A percentile compares a stretch with the other conserved stretches of the same genome.
Evolutionary conservation across 257 asterid genomes (phyloP).

Genomic region (Sherardia arvensis): DNA sequence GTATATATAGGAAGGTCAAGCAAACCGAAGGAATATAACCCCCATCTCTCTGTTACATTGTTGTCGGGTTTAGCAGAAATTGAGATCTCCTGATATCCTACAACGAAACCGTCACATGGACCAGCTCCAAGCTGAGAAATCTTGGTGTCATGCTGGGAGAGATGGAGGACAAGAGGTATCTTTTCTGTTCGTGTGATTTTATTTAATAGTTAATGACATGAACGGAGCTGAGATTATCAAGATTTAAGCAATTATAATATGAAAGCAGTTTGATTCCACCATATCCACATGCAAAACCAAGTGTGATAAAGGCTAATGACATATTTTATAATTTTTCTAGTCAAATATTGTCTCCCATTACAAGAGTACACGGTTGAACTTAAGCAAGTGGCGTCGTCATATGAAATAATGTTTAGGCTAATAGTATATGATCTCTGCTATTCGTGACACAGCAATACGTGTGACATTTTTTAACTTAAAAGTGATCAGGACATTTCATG

Average conservation of each 20-base stretch:
- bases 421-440: no score
- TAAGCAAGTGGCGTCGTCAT: no score
- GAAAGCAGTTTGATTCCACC: background rate
- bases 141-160: no score
- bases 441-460: background rate
- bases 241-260: background rate
- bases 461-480: background rate
- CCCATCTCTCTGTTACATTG: background rate
- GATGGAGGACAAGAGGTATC: no score
- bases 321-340: background rate
- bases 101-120: no score
- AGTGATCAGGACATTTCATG: constrained; percentile 9
- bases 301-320: no score
- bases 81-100: no score
- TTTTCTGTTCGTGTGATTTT: no score
- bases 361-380: no score
- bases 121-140: no score
- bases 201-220: no score
- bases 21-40: constrained; percentile 8
- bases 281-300: no score
- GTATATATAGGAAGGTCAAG: constrained; percentile 1
- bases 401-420: background rate
- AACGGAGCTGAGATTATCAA: background rate
- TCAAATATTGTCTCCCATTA: background rate
- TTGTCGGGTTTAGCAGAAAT: constrained; percentile 4